A percentile compares a stretch with the other conserved stretches of the same genome.
Conservation (phyloP, 2,329 filamentous ascomycete genomes). For the Nemania serpens region DNA sequence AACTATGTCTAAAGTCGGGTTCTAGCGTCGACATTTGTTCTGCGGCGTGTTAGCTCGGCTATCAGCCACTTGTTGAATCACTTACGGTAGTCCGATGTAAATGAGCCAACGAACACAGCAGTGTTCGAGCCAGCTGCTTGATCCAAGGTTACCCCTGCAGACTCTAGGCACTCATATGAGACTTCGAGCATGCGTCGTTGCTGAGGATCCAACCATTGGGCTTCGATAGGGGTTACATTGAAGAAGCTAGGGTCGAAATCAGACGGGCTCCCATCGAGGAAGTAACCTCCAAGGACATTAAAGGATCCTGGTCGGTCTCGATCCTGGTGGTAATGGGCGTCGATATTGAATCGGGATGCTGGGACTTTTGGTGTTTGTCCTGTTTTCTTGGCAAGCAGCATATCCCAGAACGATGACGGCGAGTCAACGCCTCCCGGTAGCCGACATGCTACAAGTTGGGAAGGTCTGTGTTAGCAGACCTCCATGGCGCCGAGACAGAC, state of each 20-base stretch:
- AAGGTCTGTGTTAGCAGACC: neutral
- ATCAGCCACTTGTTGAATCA: neutral
- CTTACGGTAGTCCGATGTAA: constrained; percentile 34
- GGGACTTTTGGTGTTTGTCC: constrained; percentile 33
- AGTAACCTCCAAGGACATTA: constrained; percentile 33
- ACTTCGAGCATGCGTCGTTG: constrained; percentile 47
- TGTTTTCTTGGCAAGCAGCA: constrained; percentile 30
- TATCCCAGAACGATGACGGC: constrained; percentile 30
- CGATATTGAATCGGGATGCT: constrained; percentile 34
- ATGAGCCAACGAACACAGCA: constrained; percentile 35
- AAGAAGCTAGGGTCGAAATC: constrained; percentile 45
- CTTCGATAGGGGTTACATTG: constrained; percentile 45
- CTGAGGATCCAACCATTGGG: constrained; percentile 48
- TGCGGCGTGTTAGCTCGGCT: neutral
- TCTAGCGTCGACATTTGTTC: constrained; percentile 37
- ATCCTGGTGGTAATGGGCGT: constrained; percentile 34
- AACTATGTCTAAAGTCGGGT: constrained; percentile 32
- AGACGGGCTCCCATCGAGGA: constrained; percentile 30
- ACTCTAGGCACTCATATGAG: constrained; percentile 48
- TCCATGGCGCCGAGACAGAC: neutral
- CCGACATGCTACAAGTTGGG: constrained; percentile 24
- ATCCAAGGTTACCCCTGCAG: constrained; percentile 41
- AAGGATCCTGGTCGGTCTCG: constrained; percentile 33
- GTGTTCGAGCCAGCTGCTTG: constrained; percentile 37
- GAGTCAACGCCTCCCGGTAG: constrained; percentile 31